A percentile compares a stretch with the other conserved stretches of the same genome.
Conservation (phyloP, 306 rosid genomes). For the Acacia crassicarpa region DNA sequence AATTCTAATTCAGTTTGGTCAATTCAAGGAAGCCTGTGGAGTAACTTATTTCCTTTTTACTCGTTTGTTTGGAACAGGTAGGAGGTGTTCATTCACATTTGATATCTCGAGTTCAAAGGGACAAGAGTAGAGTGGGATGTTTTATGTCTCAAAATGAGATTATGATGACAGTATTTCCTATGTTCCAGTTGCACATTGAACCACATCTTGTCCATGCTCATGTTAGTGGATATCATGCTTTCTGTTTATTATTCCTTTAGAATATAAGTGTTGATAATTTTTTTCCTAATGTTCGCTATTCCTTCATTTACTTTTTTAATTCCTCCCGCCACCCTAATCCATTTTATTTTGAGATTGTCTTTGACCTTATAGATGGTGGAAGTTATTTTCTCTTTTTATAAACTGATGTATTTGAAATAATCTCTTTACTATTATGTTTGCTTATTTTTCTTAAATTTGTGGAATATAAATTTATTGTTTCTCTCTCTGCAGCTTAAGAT, state of each 20-base stretch:
- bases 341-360: conserved; percentile 25
- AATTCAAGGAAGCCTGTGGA: conserved; percentile 23
- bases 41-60: conserved; percentile 21
- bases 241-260: not conserved
- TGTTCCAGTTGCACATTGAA: conserved; percentile 97
- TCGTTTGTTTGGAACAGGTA: conserved; percentile 59
- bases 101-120: conserved; percentile 98
- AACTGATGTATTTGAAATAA: conserved; percentile 20
- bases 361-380: conserved; percentile 16
- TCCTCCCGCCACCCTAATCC: conserved; percentile 2
- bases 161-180: conserved; percentile 96
- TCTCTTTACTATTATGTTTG: conserved; percentile 4
- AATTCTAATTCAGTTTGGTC: conserved; percentile 5
- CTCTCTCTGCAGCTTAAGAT: conserved; percentile 85
- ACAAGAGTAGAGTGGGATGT: conserved; percentile 90
- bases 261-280: conserved; percentile 25
- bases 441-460: not conserved
- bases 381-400: conserved; percentile 24
- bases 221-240: conserved; percentile 55
- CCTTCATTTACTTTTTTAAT: not conserved
- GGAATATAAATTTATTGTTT: conserved; percentile 14
- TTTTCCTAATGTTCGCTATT: not conserved
- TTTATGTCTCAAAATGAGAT: conserved; percentile 93
- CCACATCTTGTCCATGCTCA: conserved; percentile 99
- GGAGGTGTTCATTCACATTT: conserved; percentile 99